Evolutionary conservation across 306 rosid species (phyloP).

Genomic region (Geum urbanum): DNA sequence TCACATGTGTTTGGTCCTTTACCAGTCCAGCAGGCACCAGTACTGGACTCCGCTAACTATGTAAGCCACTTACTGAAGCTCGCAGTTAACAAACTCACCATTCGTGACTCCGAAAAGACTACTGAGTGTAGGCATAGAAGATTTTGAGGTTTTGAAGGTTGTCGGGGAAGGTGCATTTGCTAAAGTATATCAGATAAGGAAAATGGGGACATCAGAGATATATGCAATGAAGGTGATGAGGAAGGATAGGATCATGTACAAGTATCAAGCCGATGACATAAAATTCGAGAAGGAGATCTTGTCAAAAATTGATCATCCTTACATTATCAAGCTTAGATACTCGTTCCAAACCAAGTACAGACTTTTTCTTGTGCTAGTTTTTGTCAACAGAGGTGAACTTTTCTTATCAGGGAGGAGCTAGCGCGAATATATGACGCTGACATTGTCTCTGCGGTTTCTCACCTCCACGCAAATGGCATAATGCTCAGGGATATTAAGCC

Average conservation of each 20-base stretch:
- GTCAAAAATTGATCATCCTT: conserved; percentile 83
- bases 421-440: conserved; percentile 90
- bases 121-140: conserved; percentile 63
- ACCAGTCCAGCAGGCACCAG: conserved; percentile 35
- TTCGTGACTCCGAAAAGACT: conserved; percentile 51
- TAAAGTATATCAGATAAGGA: conserved; percentile 88
- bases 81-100: conserved; percentile 51
- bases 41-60: conserved; percentile 60
- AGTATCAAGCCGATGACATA: conserved; percentile 92
- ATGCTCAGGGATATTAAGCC: conserved; percentile 99
- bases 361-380: conserved; percentile 89
- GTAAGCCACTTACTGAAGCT: conserved; percentile 73
- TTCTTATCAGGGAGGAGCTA: conserved; percentile 97
- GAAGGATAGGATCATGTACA: conserved; percentile 93
- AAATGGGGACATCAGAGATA: conserved; percentile 81
- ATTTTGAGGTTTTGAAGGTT: conserved; percentile 91
- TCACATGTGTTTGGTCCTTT: conserved; percentile 86
- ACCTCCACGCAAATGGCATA: conserved; percentile 87
- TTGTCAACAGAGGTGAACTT: conserved; percentile 92
- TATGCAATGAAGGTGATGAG: conserved; percentile 99
- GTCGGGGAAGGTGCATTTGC: conserved; percentile 99
- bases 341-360: conserved; percentile 94
- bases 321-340: conserved; percentile 85
- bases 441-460: conserved; percentile 89
- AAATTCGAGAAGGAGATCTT: conserved; percentile 92